These are phyloP conservation scores for Saccharum hybrid DNA, from an alignment of 202 grass and related monocot species.

Conservation along the genomic window DNA sequence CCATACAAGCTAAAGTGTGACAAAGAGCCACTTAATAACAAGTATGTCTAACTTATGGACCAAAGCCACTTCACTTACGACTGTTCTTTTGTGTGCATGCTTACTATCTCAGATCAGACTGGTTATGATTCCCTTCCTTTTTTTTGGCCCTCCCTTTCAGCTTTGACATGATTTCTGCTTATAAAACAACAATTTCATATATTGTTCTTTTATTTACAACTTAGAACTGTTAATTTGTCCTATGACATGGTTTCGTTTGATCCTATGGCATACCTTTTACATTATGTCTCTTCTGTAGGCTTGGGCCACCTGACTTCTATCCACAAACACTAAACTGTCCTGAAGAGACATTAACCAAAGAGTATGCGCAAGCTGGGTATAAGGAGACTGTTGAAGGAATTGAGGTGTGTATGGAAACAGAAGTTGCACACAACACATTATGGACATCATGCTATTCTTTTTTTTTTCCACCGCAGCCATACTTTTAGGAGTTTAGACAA, in stretches of 20 bases:
- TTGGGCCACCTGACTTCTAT: constrained; percentile 97
- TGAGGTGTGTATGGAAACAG: constrained; percentile 70
- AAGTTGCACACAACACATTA: constrained; percentile 11
- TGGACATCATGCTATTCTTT: not conserved
- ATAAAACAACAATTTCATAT: not conserved
- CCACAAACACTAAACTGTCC: constrained; percentile 91
- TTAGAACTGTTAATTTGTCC: constrained; percentile 10
- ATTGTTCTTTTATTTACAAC: not conserved
- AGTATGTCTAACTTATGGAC: constrained; percentile 55
- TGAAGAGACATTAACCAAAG: constrained; percentile 96
- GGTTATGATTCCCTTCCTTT: not conserved
- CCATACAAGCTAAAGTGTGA: constrained; percentile 96
- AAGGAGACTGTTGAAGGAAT: constrained; percentile 99
- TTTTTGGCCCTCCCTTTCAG: constrained; percentile 12
- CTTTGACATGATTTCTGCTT: not conserved
- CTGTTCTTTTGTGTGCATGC: constrained; percentile 13
- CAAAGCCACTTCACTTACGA: constrained; percentile 11
- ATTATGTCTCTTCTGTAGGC: constrained; percentile 57
- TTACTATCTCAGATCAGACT: not conserved
- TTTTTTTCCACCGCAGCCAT: not conserved
- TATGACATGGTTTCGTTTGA: constrained; percentile 27
- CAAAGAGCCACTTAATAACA: constrained; percentile 81
- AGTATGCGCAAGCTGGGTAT: constrained; percentile 91
- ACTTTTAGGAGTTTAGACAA: not conserved
- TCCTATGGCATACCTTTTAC: constrained; percentile 6